Conservation (phyloP, 129 eudicot genomes). For the Saposhnikovia divaricata region DNA sequence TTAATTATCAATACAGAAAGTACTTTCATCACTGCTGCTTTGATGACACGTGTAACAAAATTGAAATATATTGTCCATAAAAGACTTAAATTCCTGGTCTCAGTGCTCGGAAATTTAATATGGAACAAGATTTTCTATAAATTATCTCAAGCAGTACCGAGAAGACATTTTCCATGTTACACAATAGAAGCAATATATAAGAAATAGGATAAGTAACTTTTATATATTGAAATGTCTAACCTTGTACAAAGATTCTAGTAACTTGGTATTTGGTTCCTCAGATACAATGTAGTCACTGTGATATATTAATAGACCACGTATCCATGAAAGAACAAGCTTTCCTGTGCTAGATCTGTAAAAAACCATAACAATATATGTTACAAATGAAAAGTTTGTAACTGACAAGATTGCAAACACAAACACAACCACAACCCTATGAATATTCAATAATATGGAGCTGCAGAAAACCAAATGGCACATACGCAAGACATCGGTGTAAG, state of each 20-base stretch:
- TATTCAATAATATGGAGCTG: not conserved
- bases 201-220: not conserved
- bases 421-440: not conserved
- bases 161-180: not conserved
- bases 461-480: no score
- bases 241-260: conserved; percentile 66
- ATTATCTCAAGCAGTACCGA: not conserved
- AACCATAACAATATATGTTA: not conserved
- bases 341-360: conserved; percentile 50
- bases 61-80: not conserved
- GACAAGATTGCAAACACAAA: not conserved
- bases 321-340: conserved; percentile 41
- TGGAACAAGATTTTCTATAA: not conserved
- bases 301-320: conserved; percentile 29
- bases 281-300: conserved; percentile 34
- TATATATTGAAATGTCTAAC: conserved; percentile 23
- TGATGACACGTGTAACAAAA: not conserved
- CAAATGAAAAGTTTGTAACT: not conserved
- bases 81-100: not conserved
- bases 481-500: no score
- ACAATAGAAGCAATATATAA: not conserved
- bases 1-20: not conserved
- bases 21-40: not conserved
- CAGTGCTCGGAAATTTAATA: not conserved
- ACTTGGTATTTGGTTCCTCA: conserved; percentile 49